Percentiles rank a stretch among this genome's conserved stretches.
Conservation (phyloP, 345 rosid genomes). For the Aegle marmelos region DNA sequence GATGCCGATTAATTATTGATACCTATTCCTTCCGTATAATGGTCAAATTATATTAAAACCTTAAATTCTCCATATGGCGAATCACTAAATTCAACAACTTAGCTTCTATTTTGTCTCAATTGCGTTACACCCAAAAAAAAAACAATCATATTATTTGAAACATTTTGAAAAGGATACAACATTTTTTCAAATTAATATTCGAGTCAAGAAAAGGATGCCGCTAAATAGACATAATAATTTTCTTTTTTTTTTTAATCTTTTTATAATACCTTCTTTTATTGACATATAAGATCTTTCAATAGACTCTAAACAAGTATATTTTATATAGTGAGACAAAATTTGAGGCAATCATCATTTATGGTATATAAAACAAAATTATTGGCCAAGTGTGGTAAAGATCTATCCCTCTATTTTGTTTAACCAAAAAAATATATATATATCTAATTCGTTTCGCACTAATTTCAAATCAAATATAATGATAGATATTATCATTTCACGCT, state of each 20-base stretch:
- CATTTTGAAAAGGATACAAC: background rate
- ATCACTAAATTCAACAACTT: too few species aligned
- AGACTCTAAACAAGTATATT: background rate
- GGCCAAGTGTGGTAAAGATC: background rate
- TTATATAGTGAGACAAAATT: background rate
- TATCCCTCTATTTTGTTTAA: too few species aligned
- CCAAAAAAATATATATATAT: too few species aligned
- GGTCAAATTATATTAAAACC: too few species aligned
- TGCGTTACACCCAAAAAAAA: too few species aligned
- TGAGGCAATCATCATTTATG: background rate
- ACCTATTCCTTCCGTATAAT: too few species aligned
- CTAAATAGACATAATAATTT: too few species aligned
- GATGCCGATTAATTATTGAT: too few species aligned
- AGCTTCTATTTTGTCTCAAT: background rate
- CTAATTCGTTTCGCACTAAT: background rate
- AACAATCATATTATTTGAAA: too few species aligned
- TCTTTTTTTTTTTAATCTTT: too few species aligned
- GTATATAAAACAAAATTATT: too few species aligned
- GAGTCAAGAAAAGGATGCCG: background rate
- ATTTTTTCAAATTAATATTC: too few species aligned
- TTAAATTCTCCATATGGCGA: background rate
- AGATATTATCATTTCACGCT: background rate
- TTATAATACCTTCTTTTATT: background rate
- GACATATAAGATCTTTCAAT: background rate
- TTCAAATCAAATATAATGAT: background rate